These are phyloP conservation scores for Sapria himalayana DNA, from an alignment of 345 rosid species.

Conservation along the genomic window DNA sequence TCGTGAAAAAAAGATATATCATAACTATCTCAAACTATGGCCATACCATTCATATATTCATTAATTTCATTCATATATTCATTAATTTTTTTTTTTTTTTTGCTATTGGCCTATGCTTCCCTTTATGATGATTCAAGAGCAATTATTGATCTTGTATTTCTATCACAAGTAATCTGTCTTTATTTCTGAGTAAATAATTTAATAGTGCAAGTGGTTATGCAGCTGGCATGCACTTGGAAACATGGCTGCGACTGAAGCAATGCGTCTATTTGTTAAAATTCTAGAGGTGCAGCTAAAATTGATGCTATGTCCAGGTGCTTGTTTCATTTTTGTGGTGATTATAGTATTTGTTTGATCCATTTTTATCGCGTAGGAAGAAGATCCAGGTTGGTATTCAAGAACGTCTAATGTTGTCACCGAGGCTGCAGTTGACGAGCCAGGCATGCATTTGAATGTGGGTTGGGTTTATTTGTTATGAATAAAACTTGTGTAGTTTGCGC, in stretches of 20 bases:
- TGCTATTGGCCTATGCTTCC: constrained; percentile 10
- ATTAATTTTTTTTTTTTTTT: background rate
- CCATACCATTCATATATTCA: no score
- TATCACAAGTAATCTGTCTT: background rate
- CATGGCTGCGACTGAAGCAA: constrained; percentile 89
- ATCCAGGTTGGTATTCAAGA: constrained; percentile 93
- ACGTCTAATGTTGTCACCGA: constrained; percentile 49
- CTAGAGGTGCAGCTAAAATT: constrained; percentile 88
- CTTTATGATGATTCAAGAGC: no score
- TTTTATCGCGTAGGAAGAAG: constrained; percentile 56
- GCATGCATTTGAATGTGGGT: constrained; percentile 55
- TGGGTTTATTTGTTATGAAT: no score
- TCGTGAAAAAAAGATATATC: no score
- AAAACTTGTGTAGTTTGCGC: no score
- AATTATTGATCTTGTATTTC: background rate
- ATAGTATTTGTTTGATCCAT: background rate
- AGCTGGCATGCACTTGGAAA: constrained; percentile 95
- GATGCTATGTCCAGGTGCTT: no score
- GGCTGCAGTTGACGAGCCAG: constrained; percentile 51
- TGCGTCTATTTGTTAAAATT: constrained; percentile 98
- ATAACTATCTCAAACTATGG: no score
- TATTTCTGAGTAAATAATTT: constrained; percentile 1
- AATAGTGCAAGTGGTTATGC: constrained; percentile 8
- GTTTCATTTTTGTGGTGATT: no score
- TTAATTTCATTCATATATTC: no score